Evolutionary conservation across 345 rosid species (phyloP).

Genomic region (Euphorbia pulcherrima): DNA sequence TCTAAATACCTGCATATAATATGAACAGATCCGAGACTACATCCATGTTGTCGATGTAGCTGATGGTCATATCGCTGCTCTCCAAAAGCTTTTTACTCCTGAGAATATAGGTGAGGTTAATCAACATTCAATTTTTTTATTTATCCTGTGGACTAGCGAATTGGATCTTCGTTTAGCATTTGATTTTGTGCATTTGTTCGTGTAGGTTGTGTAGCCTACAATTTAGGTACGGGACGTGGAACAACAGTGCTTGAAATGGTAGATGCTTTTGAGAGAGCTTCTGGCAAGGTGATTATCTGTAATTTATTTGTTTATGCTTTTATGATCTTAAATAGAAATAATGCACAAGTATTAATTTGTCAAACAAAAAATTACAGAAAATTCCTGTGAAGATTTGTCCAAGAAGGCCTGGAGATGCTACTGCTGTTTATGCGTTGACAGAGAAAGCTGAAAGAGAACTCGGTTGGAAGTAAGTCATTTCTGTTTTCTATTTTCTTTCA

Average conservation of each 20-base stretch:
- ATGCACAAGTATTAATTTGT: not conserved
- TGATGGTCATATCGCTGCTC: slow-evolving; percentile 87
- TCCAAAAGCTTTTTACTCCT: slow-evolving; percentile 56
- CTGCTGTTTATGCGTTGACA: slow-evolving; percentile 75
- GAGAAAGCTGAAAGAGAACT: slow-evolving; percentile 78
- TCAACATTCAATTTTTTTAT: not conserved
- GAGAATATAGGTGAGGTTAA: slow-evolving; percentile 65
- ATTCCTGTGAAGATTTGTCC: slow-evolving; percentile 75
- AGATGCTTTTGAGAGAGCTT: slow-evolving; percentile 84
- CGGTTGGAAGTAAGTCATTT: slow-evolving; percentile 75
- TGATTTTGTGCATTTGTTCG: not conserved
- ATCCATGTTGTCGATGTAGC: slow-evolving; percentile 96
- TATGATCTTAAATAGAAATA: not conserved
- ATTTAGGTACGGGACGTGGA: slow-evolving; percentile 84
- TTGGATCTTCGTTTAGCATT: not conserved
- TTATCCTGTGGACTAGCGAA: not conserved
- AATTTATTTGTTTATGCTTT: not conserved
- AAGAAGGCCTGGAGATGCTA: slow-evolving; percentile 90
- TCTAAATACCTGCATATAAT: not conserved
- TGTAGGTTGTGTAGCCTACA: slow-evolving; percentile 78
- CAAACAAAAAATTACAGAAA: slow-evolving; percentile 47
- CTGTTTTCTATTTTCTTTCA: slow-evolving; percentile 8
- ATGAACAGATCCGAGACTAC: slow-evolving; percentile 76
- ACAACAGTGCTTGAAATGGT: slow-evolving; percentile 95
- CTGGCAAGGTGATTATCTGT: slow-evolving; percentile 59